Evolutionary conservation across 2,329 filamentous ascomycete species (phyloP).

Genomic region (Botrytis elliptica): DNA sequence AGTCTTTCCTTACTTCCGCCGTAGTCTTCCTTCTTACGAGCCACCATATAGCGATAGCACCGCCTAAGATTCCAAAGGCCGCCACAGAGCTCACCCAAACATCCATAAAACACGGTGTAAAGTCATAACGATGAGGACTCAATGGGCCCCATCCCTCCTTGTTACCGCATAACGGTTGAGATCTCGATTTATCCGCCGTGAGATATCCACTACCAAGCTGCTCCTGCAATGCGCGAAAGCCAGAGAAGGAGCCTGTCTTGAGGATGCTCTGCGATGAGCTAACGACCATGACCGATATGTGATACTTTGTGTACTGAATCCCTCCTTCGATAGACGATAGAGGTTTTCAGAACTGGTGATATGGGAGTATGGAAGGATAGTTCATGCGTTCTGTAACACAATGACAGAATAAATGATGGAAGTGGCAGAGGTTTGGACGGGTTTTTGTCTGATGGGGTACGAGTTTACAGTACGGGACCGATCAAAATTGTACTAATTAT

Average conservation of each 20-base stretch:
- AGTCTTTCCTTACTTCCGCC: constrained; percentile 72
- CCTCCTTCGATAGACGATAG: constrained; percentile 24
- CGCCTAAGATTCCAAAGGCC: constrained; percentile 74
- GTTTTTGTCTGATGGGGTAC: not conserved
- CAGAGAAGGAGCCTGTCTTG: constrained; percentile 59
- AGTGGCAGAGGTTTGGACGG: constrained; percentile 1
- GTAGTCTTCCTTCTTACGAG: constrained; percentile 68
- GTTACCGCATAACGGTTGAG: constrained; percentile 81
- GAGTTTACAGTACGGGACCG: not conserved
- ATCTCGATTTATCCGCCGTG: constrained; percentile 40
- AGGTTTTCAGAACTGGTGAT: constrained; percentile 25
- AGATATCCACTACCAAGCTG: constrained; percentile 61
- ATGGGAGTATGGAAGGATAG: constrained; percentile 8
- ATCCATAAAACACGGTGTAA: constrained; percentile 97
- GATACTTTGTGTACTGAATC: constrained; percentile 22
- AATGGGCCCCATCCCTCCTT: constrained; percentile 93
- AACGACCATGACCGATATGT: constrained; percentile 27
- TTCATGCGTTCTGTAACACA: constrained; percentile 20
- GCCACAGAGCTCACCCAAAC: constrained; percentile 80
- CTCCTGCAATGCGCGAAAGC: constrained; percentile 49
- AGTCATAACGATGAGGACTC: constrained; percentile 83
- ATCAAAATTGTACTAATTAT: not conserved
- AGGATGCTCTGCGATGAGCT: constrained; percentile 32
- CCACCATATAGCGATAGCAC: constrained; percentile 76
- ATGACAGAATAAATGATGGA: constrained; percentile 17